Evolutionary conservation across 768 basidiomycete species (phyloP), one percentile per base, ranked within the genome.

Genomic region (Rhodosporidiobolus odoratus): DNA sequence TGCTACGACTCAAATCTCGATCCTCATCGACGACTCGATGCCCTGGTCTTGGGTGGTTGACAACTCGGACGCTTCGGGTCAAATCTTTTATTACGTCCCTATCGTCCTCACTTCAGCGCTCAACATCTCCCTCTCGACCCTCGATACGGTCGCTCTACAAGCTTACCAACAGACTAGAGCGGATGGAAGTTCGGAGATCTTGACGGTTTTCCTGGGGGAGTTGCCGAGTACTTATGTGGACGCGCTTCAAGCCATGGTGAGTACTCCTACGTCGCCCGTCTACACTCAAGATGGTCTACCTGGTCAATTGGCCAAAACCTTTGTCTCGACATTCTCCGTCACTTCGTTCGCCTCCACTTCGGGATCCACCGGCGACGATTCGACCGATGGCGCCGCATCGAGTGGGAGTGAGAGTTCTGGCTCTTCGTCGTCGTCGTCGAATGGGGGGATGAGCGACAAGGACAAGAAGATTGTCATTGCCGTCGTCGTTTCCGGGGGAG

Each of bases 11-110:
- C 68, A 87, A 69, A 85, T 92, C 78, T 88, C 84, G 61, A 75
- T 94, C 48, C 75, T 90, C 70, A 88, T 91, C 79, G 83, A 86
- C 63, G 56, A 76, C 7, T 75, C 68, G 2, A 81, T 93, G 68
- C 84, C 83, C 66, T 94, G 92, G 92, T 27, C 74, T 0, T 90
- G 87, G 73, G 89, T 92, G 7, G 85, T 86, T 48, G 72, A 73
- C 21, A 86, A 82, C 68, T 68, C 79, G 13, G 82, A 87, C 64
- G 84, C 89, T 1, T 83, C 85, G 4, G 87, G 84, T 58, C 91
- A 97, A 81, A 83, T 98, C 52, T 90, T 97, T 76, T 85, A 84
- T 19, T 88, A 83, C 76, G 80, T 88, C 64, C 90, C 91, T 1
- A 35, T 76, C 0, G 77, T 87, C 65, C 74, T 89, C 62, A 70